A percentile compares a stretch with the other conserved stretches of the same genome.
These are phyloP conservation scores for Fusarium secorum DNA, from an alignment of 2,329 filamentous ascomycete species.

Conservation along the genomic window DNA sequence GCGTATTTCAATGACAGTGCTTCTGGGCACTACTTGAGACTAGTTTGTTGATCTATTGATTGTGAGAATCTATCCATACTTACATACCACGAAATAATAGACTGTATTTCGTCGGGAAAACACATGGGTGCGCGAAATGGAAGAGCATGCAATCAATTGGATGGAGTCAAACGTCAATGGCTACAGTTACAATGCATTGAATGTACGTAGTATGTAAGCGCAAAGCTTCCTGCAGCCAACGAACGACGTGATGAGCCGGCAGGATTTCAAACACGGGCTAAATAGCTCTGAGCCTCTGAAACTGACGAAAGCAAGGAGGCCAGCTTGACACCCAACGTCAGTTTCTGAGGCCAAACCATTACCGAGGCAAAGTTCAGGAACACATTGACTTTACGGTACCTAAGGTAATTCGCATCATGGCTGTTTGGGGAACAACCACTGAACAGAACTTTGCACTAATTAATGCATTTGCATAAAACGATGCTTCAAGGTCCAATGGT, in stretches of 20 bases:
- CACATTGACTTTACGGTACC: conserved; percentile 1
- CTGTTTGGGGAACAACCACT: conserved; percentile 23
- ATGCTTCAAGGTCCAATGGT: conserved; percentile 40
- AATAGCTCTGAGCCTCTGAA: conserved; percentile 19
- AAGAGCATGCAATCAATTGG: conserved; percentile 27
- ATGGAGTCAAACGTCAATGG: conserved; percentile 2
- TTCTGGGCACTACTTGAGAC: not conserved
- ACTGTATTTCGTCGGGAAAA: not conserved
- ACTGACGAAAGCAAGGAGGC: conserved; percentile 26
- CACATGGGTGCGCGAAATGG: not conserved
- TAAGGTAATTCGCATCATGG: not conserved
- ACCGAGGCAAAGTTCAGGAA: conserved; percentile 20
- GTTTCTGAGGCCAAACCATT: conserved; percentile 27
- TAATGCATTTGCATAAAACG: conserved; percentile 40
- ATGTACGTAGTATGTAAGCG: not conserved
- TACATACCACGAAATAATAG: conserved; percentile 6
- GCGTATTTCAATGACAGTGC: conserved; percentile 9
- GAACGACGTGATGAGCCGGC: conserved; percentile 11
- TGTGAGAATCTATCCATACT: not conserved
- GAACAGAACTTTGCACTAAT: conserved; percentile 38
- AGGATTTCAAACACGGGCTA: conserved; percentile 3
- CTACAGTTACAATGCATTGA: not conserved
- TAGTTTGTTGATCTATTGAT: conserved; percentile 14
- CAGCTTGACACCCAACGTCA: conserved; percentile 16
- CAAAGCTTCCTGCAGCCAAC: conserved; percentile 26